phyloP scores from a whole-genome alignment of 1,139 yeast species.

The Yamadazyma dushanensis region DNA sequence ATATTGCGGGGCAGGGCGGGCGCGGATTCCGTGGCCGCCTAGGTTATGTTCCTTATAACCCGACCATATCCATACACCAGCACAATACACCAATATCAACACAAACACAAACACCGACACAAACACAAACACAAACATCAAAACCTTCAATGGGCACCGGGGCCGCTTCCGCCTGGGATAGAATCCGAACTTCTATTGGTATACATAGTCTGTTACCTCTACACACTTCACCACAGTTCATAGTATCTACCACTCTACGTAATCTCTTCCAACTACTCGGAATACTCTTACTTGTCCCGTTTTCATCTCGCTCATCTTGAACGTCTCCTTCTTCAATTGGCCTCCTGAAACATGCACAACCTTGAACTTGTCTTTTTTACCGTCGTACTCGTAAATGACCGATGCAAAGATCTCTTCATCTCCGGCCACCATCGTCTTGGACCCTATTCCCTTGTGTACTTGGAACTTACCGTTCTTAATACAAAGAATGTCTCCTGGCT shows the following conservation, averaged over 20 bases:
- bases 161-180: no score
- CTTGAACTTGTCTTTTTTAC: conserved; percentile 69
- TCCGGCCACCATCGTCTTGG: conserved; percentile 42
- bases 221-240: no score
- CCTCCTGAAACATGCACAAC: conserved; percentile 68
- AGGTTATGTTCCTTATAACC: no score
- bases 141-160: no score
- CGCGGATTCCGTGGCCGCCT: no score
- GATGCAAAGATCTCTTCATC: conserved; percentile 35
- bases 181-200: no score
- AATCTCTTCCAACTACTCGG: conserved; percentile 35
- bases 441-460: conserved; percentile 64
- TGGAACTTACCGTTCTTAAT: conserved; percentile 74
- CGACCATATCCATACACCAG: no score
- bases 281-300: conserved; percentile 79
- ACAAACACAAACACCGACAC: no score
- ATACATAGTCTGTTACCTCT: no score
- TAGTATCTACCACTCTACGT: conserved; percentile 12
- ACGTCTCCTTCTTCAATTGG: conserved; percentile 58
- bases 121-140: no score
- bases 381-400: conserved; percentile 68
- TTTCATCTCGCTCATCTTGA: conserved; percentile 69
- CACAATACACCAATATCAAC: no score
- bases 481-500: conserved; percentile 82
- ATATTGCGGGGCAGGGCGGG: no score